Percentiles rank a stretch among this genome's conserved stretches.
These are phyloP conservation scores for Haplosporangium sp. DNA, from an alignment of 371 early-diverging fungal species.

Conservation along the genomic window DNA sequence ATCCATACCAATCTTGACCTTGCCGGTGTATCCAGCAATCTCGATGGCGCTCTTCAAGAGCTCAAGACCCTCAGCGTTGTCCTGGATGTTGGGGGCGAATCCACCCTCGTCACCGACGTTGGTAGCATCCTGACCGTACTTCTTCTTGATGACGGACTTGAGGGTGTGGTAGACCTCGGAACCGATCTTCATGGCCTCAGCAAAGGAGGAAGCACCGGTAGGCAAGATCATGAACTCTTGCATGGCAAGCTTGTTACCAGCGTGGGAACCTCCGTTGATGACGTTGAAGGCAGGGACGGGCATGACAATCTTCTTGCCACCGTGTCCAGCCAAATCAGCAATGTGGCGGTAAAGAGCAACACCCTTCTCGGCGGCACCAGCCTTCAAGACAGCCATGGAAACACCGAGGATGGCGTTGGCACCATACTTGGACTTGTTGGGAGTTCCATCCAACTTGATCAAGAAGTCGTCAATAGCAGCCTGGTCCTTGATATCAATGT, in stretches of 20 bases:
- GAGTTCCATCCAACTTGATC: constrained; percentile 92
- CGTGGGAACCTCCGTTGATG: constrained; percentile 99
- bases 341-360: constrained; percentile 95
- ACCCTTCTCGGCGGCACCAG: constrained; percentile 93
- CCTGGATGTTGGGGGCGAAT: constrained; percentile 99
- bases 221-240: constrained; percentile 99
- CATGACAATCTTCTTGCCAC: constrained; percentile 87
- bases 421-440: constrained; percentile 95
- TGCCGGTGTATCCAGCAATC: constrained; percentile 93
- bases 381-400: constrained; percentile 95
- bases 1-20: constrained; percentile 98
- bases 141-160: constrained; percentile 95
- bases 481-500: constrained; percentile 88
- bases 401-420: constrained; percentile 99
- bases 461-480: constrained; percentile 92
- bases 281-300: constrained; percentile 99
- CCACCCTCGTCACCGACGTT: constrained; percentile 99
- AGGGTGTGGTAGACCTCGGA: constrained; percentile 96
- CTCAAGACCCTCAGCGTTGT: constrained; percentile 96
- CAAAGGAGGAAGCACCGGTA: constrained; percentile 92
- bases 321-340: constrained; percentile 81
- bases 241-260: constrained; percentile 99
- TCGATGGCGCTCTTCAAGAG: constrained; percentile 91
- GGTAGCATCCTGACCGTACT: constrained; percentile 98
- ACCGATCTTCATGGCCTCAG: constrained; percentile 98